Base-by-base conservation (phyloP, 495 filamentous ascomycete species). In the Collariella sp. region DNA sequence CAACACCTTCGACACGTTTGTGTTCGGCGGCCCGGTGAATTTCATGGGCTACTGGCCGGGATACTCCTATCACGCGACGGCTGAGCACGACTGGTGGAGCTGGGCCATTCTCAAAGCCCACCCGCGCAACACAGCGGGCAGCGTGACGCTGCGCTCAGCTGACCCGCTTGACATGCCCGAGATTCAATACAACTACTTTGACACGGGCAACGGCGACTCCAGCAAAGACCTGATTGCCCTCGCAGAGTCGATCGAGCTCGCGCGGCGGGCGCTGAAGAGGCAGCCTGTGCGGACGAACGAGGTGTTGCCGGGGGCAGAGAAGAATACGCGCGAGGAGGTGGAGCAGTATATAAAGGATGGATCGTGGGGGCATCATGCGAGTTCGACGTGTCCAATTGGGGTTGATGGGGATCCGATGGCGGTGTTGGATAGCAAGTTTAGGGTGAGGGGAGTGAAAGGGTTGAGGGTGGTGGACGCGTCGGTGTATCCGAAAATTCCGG, bases 381-480 rank as follows among this genome's bases (percentile, higher is more conserved):
- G 70, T 31, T 80, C 77, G 52, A 80, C 79, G 12, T 75, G 70
- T 50, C 64, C 80, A 15, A 86, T 84, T 54, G 82, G 82, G 6
- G 57, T 64, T 0, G 79, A 80, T 51, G 63, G 60, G 12, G 81
- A 84, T 55, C 64, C 71, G 13, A 71, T 75, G 60, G 82, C 80
- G 1, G 81, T 83, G 18, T 48, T 86, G 44, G 82, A 85, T 59
- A 66, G 69, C 1, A 70, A 75, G 55, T 82, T 84, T 57, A 62
- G 77, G 1, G 82, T 86, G 2, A 70, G 79, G 19, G 78, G 79
- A 0, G 73, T 79, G 0, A 63, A 73, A n/a, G 72, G 79, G 7
- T 56, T 85, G 59, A 69, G 83, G 45, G 81, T 84, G 18, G 82
- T 85, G 0, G 83, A 85, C 67, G 82, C 80, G 13, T 61, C 57